These are phyloP conservation scores for Smallanthus sonchifolius DNA, from an alignment of 129 eudicot species.

Conservation along the genomic window DNA sequence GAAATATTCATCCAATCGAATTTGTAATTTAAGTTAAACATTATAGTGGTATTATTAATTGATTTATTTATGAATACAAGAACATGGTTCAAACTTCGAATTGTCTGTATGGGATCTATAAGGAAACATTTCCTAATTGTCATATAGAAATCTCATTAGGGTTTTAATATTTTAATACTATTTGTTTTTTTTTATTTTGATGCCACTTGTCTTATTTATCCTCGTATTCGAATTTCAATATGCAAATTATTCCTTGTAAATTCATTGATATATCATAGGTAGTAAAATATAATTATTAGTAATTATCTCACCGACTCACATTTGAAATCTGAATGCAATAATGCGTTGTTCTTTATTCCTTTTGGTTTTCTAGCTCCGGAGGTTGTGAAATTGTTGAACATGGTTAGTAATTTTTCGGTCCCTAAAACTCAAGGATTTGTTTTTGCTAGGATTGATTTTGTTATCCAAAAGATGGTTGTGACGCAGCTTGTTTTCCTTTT, in stretches of 20 bases:
- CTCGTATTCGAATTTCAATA: background rate
- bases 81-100: conserved; percentile 16
- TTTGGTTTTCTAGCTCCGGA: too few relatives aligned
- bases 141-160: background rate
- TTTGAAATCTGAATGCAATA: too few relatives aligned
- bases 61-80: conserved; percentile 8
- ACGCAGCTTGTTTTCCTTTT: too few relatives aligned
- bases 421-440: too few relatives aligned
- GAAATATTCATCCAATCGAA: conserved; percentile 7
- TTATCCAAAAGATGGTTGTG: too few relatives aligned
- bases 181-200: background rate
- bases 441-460: too few relatives aligned
- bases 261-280: background rate
- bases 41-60: background rate
- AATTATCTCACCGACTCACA: too few relatives aligned
- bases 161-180: background rate
- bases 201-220: background rate
- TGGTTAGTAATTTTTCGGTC: too few relatives aligned
- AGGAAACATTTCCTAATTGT: conserved; percentile 7
- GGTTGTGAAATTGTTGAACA: too few relatives aligned
- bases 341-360: too few relatives aligned
- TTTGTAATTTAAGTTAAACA: background rate
- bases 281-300: background rate
- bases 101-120: conserved; percentile 15
- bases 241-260: background rate